These are phyloP conservation scores for Neurospora intermedia DNA, from an alignment of 495 filamentous ascomycete genomes.

Conservation along the genomic window DNA sequence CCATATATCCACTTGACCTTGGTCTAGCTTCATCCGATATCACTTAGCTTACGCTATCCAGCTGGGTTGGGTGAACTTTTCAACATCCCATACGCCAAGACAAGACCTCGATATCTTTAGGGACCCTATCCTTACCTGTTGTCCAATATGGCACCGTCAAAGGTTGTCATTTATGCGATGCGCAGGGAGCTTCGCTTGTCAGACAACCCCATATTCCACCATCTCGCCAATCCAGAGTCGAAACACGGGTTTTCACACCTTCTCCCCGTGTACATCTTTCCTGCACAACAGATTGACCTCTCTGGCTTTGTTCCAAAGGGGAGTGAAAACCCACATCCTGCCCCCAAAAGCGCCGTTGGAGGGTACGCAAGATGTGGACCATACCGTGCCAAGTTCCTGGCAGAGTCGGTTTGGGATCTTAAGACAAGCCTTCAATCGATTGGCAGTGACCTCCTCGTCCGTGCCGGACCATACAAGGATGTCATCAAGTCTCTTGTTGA, in stretches of 20 bases:
- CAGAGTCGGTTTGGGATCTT: constrained; percentile 57
- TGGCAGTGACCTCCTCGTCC: constrained; percentile 48
- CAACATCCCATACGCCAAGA: neutral
- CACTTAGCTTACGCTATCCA: neutral
- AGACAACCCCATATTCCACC: constrained; percentile 57
- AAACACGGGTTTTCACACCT: constrained; percentile 49
- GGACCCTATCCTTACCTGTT: neutral
- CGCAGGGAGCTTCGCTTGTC: constrained; percentile 55
- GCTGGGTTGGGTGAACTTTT: neutral
- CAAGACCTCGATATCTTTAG: neutral
- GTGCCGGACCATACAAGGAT: constrained; percentile 48
- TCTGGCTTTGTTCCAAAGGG: constrained; percentile 49
- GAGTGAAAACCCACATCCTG: constrained; percentile 42
- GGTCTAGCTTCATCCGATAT: neutral
- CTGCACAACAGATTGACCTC: constrained; percentile 56
- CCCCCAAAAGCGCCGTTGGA: constrained; percentile 44
- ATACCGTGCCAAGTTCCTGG: constrained; percentile 56
- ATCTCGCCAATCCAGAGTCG: constrained; percentile 32
- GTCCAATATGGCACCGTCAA: constrained; percentile 23
- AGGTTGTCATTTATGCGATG: constrained; percentile 50
- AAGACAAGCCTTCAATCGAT: constrained; percentile 44
- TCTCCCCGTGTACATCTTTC: constrained; percentile 54
- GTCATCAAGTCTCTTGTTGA: constrained; percentile 42
- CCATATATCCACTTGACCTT: neutral
- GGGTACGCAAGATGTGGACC: constrained; percentile 58